phyloP scores from a whole-genome alignment of 768 basidiomycete genomes.

The Pluteus cervinus region DNA sequence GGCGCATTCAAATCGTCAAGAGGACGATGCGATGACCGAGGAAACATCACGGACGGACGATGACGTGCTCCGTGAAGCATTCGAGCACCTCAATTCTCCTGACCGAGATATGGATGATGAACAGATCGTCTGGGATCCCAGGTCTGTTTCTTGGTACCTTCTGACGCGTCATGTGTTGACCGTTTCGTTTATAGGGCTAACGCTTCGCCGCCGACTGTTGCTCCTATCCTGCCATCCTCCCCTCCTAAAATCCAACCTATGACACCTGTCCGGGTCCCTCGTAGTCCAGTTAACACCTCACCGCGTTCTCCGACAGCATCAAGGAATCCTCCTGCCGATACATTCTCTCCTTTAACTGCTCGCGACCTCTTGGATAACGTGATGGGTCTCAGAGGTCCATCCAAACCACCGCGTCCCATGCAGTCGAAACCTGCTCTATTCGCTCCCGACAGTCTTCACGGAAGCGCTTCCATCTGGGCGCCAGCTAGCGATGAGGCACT shows the following conservation, averaged over 20 bases:
- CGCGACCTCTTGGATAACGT: conserved; percentile 60
- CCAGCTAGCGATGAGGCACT: no score
- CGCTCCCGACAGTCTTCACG: no score
- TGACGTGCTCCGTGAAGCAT: conserved; percentile 71
- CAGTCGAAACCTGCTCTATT: background rate
- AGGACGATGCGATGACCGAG: conserved; percentile 62
- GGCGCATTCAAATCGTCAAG: no score
- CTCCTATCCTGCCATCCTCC: conserved; percentile 25
- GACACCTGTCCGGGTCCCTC: conserved; percentile 29
- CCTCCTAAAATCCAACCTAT: conserved; percentile 24
- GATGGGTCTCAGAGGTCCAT: conserved; percentile 27
- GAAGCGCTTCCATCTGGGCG: no score
- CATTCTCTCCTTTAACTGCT: conserved; percentile 47
- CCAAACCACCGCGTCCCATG: conserved; percentile 10
- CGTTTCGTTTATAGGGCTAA: background rate
- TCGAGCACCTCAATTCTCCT: conserved; percentile 39
- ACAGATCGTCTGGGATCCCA: conserved; percentile 73
- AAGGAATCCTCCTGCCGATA: conserved; percentile 16
- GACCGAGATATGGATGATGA: conserved; percentile 39
- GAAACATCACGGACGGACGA: conserved; percentile 73
- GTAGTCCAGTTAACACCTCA: conserved; percentile 10
- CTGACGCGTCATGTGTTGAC: background rate
- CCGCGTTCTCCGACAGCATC: conserved; percentile 25
- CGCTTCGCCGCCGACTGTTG: conserved; percentile 18
- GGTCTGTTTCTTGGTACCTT: conserved; percentile 35